Evolutionary conservation across 352 stramenopile genomes (phyloP).

Genomic region (Pythium myriotylum): DNA sequence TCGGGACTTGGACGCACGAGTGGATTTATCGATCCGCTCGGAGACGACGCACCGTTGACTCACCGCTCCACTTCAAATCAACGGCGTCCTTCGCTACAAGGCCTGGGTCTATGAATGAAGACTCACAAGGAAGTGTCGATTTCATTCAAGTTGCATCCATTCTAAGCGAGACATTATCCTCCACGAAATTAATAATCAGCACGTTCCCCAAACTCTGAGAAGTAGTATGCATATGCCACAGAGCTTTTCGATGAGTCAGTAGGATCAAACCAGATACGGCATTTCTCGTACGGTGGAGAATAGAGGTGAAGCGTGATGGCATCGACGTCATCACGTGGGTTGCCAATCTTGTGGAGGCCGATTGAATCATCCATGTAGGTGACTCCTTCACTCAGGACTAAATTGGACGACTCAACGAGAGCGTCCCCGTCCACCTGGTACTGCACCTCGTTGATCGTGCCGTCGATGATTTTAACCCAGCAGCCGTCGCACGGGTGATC

Average conservation of each 20-base stretch:
- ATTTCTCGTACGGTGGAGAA: constrained; percentile 91
- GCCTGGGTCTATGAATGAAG: constrained; percentile 46
- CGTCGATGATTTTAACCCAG: constrained; percentile 90
- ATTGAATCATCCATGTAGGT: constrained; percentile 92
- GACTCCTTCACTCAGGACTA: constrained; percentile 64
- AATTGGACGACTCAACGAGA: constrained; percentile 66
- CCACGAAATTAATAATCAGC: constrained; percentile 35
- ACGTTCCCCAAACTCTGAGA: constrained; percentile 72
- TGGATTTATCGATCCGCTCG: constrained; percentile 65
- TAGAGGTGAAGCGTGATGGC: constrained; percentile 95
- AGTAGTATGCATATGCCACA: constrained; percentile 72
- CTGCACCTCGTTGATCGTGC: constrained; percentile 88
- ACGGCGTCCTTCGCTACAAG: constrained; percentile 54
- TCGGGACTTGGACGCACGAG: constrained; percentile 46
- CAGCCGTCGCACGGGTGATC: constrained; percentile 93
- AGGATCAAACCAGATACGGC: constrained; percentile 83
- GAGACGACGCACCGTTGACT: constrained; percentile 41
- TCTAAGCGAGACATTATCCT: not conserved
- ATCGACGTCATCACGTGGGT: constrained; percentile 59
- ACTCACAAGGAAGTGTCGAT: not conserved
- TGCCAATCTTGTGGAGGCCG: constrained; percentile 92
- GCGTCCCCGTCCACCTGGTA: constrained; percentile 55
- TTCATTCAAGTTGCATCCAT: constrained; percentile 12
- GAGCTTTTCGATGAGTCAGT: constrained; percentile 53
- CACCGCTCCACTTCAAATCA: constrained; percentile 51